Evolutionary conservation across 2,329 filamentous ascomycete species (phyloP), one percentile per base, ranked within the genome.

Genomic region (Cytospora piceicola): DNA sequence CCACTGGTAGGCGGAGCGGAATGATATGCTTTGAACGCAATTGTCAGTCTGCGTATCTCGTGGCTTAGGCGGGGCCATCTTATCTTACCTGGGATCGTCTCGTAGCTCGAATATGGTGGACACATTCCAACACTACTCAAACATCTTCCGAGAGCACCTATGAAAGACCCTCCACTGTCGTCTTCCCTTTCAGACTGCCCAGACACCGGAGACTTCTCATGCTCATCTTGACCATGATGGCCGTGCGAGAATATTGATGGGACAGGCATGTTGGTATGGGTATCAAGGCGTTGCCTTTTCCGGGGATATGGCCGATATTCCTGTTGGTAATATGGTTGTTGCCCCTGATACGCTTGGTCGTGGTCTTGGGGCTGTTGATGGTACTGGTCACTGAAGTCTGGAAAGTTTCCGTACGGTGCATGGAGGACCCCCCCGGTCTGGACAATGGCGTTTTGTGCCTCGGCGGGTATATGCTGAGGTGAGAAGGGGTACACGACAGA

Each of bases 281-380:
- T 68, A 70, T 75, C 67, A 42, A 60, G 20, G 4, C 60, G 60
- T 32, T 73, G 75, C 65, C 75, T 75, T 67, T 79, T 79, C 34
- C 70, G 69, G 42, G 71, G 72, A 61, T 73, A 67, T 55, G 68
- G 57, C 15, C 36, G 59, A 59, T 49, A 49, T 24, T 52, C 52
- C 30, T 29, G 7, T 55, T 60, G 39, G 12, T 60, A 39, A 32
- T 60, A 52, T 24, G 32, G 36, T 14, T 57, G 34, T 20, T 70
- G 68, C 49, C 59, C 49, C 30, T 67, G 61, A 42, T 49, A 67
- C 46, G 57, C 53, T 30, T 69, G 62, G 56, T 74, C 71, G 62
- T 75, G 74, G 51, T 75, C 69, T 60, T 76, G 69, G 52, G 72
- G 67, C 71, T 24, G 72, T 49, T 61, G 74, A 72, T 7, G 72